Conservation (phyloP, 179 eudicot species). For the Spergularia azorica region DNA sequence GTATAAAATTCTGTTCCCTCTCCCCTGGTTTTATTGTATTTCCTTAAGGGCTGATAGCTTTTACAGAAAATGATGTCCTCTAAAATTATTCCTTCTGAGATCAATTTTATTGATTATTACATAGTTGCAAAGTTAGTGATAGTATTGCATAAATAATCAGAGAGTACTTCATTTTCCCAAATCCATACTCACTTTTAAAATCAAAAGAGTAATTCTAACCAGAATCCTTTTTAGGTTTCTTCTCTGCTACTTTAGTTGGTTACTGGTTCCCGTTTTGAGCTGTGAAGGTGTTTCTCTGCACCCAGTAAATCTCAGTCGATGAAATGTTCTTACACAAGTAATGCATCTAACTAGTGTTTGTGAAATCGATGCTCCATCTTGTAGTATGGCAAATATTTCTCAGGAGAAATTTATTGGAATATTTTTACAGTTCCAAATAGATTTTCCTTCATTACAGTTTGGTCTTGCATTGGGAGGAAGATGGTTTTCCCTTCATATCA, state of each 20-base stretch:
- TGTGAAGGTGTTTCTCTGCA: not conserved
- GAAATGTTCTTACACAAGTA: not conserved
- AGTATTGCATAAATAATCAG: not conserved
- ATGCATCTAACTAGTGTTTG: not conserved
- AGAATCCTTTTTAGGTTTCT: not conserved
- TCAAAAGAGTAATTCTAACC: not conserved
- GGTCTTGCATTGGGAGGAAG: no score
- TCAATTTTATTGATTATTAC: not conserved
- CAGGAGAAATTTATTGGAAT: no score
- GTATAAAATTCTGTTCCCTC: no score
- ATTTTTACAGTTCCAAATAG: no score
- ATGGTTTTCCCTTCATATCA: no score
- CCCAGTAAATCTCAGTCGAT: not conserved
- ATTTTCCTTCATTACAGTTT: no score
- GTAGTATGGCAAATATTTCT: no score
- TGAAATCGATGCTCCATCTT: not conserved
- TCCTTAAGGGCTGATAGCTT: constrained; percentile 5
- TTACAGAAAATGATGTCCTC: not conserved
- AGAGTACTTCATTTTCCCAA: not conserved
- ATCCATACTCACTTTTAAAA: no score
- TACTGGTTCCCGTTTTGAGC: not conserved
- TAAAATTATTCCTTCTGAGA: not conserved
- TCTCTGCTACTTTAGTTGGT: not conserved
- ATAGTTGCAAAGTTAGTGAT: not conserved
- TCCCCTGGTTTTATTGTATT: not conserved